phyloP scores from a whole-genome alignment of 371 early-diverging fungal genomes.

The Entomophthora muscae region DNA sequence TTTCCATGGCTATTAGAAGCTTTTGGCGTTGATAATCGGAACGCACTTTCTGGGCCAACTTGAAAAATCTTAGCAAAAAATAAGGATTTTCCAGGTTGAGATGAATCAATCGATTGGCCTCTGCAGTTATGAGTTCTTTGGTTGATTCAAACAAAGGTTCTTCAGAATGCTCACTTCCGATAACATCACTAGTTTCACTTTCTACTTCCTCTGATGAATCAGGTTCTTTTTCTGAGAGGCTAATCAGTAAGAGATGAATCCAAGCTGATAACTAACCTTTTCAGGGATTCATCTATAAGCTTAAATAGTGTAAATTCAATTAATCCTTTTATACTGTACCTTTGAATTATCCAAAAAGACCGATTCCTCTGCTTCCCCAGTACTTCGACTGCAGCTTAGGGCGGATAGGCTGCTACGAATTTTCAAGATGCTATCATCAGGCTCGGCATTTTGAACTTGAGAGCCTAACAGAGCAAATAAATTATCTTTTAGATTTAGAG shows the following conservation, averaged over 20 bases:
- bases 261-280: not conserved
- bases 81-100: not conserved
- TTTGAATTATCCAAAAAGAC: too few species aligned
- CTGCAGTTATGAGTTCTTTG: not conserved
- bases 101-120: not conserved
- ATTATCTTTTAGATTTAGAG: too few species aligned
- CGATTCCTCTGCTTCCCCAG: too few species aligned
- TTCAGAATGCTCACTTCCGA: not conserved
- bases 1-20: not conserved
- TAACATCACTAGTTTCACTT: not conserved
- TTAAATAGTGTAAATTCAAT: too few species aligned
- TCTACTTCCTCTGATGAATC: not conserved
- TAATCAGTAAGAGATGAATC: too few species aligned
- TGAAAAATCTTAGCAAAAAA: conserved; percentile 3
- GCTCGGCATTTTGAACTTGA: too few species aligned
- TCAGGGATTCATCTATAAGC: not conserved
- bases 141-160: not conserved
- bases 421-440: too few species aligned
- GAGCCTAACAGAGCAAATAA: too few species aligned
- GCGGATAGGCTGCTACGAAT: too few species aligned
- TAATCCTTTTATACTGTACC: too few species aligned
- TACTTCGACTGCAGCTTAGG: too few species aligned
- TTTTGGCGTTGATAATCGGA: conserved; percentile 1
- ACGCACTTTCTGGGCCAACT: conserved; percentile 1
- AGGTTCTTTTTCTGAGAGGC: not conserved